These are phyloP conservation scores for Gaertneriomyces sp. DNA, from an alignment of 192 early-diverging fungal species.

Conservation along the genomic window DNA sequence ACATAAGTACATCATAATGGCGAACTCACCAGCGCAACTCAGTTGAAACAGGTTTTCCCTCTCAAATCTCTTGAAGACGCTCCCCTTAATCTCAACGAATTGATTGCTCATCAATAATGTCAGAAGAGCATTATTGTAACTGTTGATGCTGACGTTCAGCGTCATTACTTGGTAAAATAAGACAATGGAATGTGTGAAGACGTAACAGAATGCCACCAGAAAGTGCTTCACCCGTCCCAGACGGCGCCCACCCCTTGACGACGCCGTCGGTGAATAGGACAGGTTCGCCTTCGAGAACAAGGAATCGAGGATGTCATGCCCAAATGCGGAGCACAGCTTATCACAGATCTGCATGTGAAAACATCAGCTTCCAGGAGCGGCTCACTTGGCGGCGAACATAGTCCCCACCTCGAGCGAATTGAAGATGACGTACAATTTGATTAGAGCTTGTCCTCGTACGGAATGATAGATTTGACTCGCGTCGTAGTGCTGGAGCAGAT, in stretches of 20 bases:
- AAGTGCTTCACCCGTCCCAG: conserved; percentile 56
- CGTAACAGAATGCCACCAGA: conserved; percentile 75
- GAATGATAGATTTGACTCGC: conserved; percentile 89
- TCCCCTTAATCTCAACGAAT: conserved; percentile 97
- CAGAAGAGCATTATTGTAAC: conserved; percentile 88
- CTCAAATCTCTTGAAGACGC: conserved; percentile 96
- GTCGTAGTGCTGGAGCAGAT: conserved; percentile 76
- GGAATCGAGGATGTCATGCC: conserved; percentile 91
- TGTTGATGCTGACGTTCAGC: conserved; percentile 94
- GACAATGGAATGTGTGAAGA: conserved; percentile 84
- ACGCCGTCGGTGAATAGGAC: conserved; percentile 28
- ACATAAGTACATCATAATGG: conserved; percentile 8
- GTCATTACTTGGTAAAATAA: conserved; percentile 95
- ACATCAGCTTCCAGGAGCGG: neutral
- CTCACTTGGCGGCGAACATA: neutral
- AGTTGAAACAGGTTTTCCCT: conserved; percentile 95
- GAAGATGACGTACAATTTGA: conserved; percentile 98
- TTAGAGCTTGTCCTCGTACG: conserved; percentile 89
- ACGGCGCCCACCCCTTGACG: conserved; percentile 15
- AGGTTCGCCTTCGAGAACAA: conserved; percentile 79
- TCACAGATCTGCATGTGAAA: conserved; percentile 70
- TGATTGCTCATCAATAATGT: conserved; percentile 94
- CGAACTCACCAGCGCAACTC: conserved; percentile 73
- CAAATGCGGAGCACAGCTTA: conserved; percentile 87
- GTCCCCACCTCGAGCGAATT: conserved; percentile 80